These are phyloP conservation scores for Eucalyptus caleyi DNA, from an alignment of 345 rosid genomes.

Conservation along the genomic window DNA sequence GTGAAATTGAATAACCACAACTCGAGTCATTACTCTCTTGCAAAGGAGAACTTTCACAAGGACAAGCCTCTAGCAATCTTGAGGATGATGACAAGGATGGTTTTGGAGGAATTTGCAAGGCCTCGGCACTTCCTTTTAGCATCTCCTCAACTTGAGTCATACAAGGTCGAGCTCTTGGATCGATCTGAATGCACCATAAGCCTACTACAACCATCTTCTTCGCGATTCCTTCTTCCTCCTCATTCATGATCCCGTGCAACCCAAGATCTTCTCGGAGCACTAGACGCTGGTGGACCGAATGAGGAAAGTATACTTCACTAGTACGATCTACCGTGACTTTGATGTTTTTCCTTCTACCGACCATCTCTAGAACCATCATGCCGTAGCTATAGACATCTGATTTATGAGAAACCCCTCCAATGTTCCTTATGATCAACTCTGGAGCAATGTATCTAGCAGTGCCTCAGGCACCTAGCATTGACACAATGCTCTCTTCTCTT, in stretches of 20 bases:
- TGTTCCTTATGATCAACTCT: conserved; percentile 8
- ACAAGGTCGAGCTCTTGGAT: not conserved
- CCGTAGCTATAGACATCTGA: conserved; percentile 22
- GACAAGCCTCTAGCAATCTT: rapidly evolving
- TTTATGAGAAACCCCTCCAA: conserved; percentile 23
- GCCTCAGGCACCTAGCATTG: too few species aligned
- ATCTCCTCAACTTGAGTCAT: not conserved
- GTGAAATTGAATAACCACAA: not conserved
- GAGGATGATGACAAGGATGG: not conserved
- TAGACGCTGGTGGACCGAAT: rapidly evolving
- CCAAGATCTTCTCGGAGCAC: not conserved
- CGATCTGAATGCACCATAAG: not conserved
- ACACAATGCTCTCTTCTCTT: too few species aligned
- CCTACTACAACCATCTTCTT: not conserved
- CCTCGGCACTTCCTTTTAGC: not conserved
- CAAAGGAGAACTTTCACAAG: not conserved
- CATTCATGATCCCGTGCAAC: rapidly evolving
- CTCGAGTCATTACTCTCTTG: not conserved
- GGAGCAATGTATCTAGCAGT: conserved; percentile 18
- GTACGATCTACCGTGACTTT: not conserved
- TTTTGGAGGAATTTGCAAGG: not conserved
- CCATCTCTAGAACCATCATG: conserved; percentile 2
- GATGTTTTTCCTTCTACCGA: rapidly evolving
- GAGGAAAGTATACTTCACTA: not conserved
- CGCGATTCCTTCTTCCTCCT: rapidly evolving